phyloP scores from a whole-genome alignment of 345 rosid species.

The Populus ilicifolia region DNA sequence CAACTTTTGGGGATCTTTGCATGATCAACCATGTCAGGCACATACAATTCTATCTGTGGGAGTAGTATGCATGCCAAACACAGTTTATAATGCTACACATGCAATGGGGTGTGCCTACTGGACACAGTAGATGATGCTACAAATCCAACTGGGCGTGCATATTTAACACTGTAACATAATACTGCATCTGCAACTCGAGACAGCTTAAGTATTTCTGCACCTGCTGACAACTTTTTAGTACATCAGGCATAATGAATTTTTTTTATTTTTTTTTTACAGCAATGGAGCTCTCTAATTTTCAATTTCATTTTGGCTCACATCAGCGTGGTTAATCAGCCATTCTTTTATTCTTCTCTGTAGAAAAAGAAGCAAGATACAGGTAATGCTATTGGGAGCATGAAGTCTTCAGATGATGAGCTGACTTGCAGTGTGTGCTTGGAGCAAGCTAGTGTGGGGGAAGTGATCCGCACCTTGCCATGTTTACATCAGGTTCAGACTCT shows the following conservation, averaged over 20 bases:
- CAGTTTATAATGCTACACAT: too few species aligned
- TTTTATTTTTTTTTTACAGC: too few species aligned
- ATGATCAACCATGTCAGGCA: background rate
- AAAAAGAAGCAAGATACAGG: slow-evolving; percentile 50
- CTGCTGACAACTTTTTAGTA: background rate
- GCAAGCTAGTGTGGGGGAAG: slow-evolving; percentile 63
- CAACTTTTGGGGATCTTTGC: too few species aligned
- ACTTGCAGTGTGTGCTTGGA: slow-evolving; percentile 82
- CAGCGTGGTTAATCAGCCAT: background rate
- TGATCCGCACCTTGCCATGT: slow-evolving; percentile 67
- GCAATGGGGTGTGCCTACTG: too few species aligned
- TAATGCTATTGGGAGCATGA: slow-evolving; percentile 27
- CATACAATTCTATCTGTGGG: background rate
- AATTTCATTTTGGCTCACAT: background rate
- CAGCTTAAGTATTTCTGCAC: background rate
- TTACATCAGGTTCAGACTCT: slow-evolving; percentile 57
- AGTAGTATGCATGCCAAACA: too few species aligned
- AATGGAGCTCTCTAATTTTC: background rate
- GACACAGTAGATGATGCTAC: too few species aligned
- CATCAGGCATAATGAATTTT: background rate
- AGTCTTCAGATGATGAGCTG: slow-evolving; percentile 58
- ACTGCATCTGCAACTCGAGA: background rate
- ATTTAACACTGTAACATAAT: background rate
- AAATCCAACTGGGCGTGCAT: too few species aligned
- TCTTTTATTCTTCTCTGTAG: slow-evolving; percentile 15